Evolutionary conservation across 129 eudicot species (phyloP).

Genomic region (Gnaphalium uliginosum): DNA sequence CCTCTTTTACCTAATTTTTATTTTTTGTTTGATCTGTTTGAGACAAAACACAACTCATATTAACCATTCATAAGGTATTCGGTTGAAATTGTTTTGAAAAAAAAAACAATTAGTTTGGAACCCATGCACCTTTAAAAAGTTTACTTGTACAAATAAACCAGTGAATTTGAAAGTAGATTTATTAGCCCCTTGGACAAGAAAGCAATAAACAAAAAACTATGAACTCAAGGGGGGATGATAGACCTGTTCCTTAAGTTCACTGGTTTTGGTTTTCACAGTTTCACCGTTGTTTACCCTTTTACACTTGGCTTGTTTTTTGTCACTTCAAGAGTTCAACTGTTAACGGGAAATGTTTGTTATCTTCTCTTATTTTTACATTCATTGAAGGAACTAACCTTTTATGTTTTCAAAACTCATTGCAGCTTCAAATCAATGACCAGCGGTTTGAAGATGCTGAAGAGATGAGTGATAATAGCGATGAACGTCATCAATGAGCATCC

Average conservation of each 20-base stretch:
- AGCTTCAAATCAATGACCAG: conserved; percentile 85
- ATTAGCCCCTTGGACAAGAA: too few relatives aligned
- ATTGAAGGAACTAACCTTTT: background rate
- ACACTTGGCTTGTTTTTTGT: background rate
- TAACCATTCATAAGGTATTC: too few relatives aligned
- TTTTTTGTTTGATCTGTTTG: too few relatives aligned
- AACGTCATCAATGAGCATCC: conserved; percentile 32
- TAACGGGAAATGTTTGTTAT: background rate
- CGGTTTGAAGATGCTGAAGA: conserved; percentile 95
- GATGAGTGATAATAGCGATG: conserved; percentile 46
- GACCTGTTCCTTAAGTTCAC: background rate
- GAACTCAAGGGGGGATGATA: background rate
- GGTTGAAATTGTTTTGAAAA: too few relatives aligned
- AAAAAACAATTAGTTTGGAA: too few relatives aligned
- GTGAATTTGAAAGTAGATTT: too few relatives aligned
- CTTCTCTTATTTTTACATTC: background rate
- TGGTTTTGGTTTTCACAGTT: background rate
- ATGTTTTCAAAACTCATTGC: conserved; percentile 26
- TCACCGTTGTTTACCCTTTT: too few relatives aligned
- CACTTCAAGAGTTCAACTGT: background rate
- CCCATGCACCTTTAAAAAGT: too few relatives aligned
- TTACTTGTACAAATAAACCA: too few relatives aligned
- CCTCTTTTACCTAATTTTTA: too few relatives aligned
- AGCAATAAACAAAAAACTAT: too few relatives aligned
- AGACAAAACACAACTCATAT: too few relatives aligned